Base-by-base conservation (phyloP, 305 asterid species). In the Fraxinus velutina region DNA sequence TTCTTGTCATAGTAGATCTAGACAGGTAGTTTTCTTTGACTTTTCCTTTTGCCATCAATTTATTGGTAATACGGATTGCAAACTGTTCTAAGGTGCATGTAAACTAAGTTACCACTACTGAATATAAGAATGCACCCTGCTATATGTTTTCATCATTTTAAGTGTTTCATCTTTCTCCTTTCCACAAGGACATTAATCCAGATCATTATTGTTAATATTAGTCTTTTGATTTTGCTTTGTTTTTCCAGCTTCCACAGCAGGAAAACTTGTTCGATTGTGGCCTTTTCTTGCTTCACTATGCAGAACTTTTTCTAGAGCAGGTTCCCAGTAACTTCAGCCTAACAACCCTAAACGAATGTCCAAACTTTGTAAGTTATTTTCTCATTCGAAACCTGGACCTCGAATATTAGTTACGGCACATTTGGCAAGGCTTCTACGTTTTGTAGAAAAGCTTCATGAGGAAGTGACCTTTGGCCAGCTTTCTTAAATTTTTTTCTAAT, bases 191-290 rank as follows among this genome's bases (percentile, higher is more conserved):
- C 37, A 32, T 34, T 47, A 33, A 55, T 77, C 5, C 37, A 24
- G 10, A 12, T 70, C 39, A 13, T 30, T 13, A 39, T 19, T 57
- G 24, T 19, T 10, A 10, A 1, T 77, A 50, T 44, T 37, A 74
- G 34, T 77, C 66, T 76, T 79, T 75, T 42, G 76, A 68, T 62
- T 68, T 78, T 83, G 76, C 77, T 76, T 33, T 83, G 76, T 78
- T 76, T 33, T 79, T 86, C 82, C 98, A 93, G 98, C 86, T 90
- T 47, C 98, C 98, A 22, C 98, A 94, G 86, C 98, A 93, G 87
- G 94, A 89, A 82, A 94, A 94, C 87, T 89, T 82, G 36, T 93
- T 80, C 84, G 98, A 93, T 80, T 94, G 98, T 89, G 98, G 98
- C 74, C 94, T 93, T 75, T 94, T 94, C 85, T 89, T 94, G 90